Base-by-base conservation (phyloP, 31 red algal species). In the Endocladia muricata region DNA sequence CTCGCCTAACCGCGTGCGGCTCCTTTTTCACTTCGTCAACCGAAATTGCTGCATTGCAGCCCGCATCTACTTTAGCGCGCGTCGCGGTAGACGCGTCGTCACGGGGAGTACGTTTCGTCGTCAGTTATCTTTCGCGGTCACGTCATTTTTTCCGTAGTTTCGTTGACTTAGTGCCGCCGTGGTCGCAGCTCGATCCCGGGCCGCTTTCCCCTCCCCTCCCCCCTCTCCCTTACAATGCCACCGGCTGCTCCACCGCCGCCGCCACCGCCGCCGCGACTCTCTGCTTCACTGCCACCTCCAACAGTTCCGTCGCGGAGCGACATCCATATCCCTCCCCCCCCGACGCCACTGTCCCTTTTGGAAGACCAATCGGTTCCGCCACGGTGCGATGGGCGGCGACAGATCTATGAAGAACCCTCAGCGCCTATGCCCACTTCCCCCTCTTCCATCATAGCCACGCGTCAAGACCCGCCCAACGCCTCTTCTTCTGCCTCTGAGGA, bases 401-500 rank as follows among this genome's bases (percentile, higher is more conserved):
- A 9, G 52, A 34, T 21, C 62, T 47, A 2, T 49, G 62, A 65
- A 55, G 41, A 63, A 68, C 61, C 77, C 42, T 81, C 48, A 33
- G 60, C 30, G 54, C 77, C 17, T 38, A 37, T 36, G 41, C 23
- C 51, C n/a, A 70, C 77, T 21, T 51, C 64, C 49, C 64, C 64
- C 0, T 65, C 64, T 1, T 81, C 77, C 41, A 21, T 81, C 60
- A 81, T 69, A 64, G 64, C 61, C 32, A 4, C 33, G 6, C 26
- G 4, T 34, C 61, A 23, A 15, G 61, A 58, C 55, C 55, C 33
- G 19, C 32, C 56, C 63, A 31, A 33, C 36, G 26, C 43, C 44
- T 70, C 79, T 41, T 54, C 48, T 30, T 61, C 79, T 2, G 54
- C 48, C 55, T 72, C 54, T 44, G 79, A 72, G 0, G 54, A 23